Percentiles rank a stretch among this genome's conserved stretches.
These are phyloP conservation scores for Globisporangium perplexum DNA, from an alignment of 352 stramenopile species.

Conservation along the genomic window DNA sequence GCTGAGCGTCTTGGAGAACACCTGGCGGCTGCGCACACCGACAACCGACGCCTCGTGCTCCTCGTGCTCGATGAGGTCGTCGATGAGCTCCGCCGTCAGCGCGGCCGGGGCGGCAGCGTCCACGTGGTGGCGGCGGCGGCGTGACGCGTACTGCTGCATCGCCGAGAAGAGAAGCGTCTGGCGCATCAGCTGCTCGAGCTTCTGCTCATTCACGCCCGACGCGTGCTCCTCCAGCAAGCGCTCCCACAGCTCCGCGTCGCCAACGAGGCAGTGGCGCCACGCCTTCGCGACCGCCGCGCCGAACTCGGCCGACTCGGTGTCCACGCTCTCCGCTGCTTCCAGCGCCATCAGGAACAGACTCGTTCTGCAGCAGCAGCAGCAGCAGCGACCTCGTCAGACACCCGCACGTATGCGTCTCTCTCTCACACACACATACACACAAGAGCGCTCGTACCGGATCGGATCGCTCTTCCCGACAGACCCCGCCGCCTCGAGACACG, in stretches of 20 bases:
- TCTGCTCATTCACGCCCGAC: slow-evolving; percentile 54
- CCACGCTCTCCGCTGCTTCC: slow-evolving; percentile 56
- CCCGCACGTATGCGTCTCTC: too few relatives aligned
- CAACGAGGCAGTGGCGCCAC: slow-evolving; percentile 54
- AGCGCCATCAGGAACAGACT: slow-evolving; percentile 69
- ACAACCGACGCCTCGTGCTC: slow-evolving; percentile 38
- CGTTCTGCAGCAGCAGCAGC: slow-evolving; percentile 22
- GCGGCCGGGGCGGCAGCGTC: slow-evolving; percentile 14
- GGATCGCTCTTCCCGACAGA: slow-evolving; percentile 41
- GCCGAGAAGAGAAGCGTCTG: slow-evolving; percentile 61
- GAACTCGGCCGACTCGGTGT: slow-evolving; percentile 35
- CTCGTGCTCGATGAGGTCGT: slow-evolving; percentile 55
- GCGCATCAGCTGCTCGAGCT: slow-evolving; percentile 58
- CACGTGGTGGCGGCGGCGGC: slow-evolving; percentile 13
- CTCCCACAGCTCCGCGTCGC: slow-evolving; percentile 57
- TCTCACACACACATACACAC: background rate
- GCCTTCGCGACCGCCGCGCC: slow-evolving; percentile 32
- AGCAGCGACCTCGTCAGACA: background rate
- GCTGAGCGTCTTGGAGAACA: slow-evolving; percentile 74
- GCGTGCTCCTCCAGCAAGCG: slow-evolving; percentile 43
- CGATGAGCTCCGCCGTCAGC: slow-evolving; percentile 59
- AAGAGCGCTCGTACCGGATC: slow-evolving; percentile 28
- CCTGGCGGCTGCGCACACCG: slow-evolving; percentile 42
- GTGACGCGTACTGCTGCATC: slow-evolving; percentile 46
- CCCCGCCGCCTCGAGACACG: slow-evolving; percentile 40